Evolutionary conservation across 2,329 filamentous ascomycete genomes (phyloP).

Genomic region (Microdochium trichocladiopsis): DNA sequence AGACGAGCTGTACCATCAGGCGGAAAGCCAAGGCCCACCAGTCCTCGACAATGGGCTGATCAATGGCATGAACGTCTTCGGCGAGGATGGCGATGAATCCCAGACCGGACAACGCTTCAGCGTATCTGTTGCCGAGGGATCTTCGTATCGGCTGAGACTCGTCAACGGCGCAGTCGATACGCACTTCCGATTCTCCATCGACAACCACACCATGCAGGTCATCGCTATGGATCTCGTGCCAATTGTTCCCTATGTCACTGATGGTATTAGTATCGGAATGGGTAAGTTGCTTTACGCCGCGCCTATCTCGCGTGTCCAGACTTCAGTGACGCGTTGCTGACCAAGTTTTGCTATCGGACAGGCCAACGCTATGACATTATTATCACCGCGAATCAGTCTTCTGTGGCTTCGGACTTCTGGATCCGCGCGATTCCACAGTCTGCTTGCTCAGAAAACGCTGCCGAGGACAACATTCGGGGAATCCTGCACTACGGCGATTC

Average conservation of each 20-base stretch:
- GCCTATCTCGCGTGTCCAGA: background rate
- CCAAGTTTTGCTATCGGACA: background rate
- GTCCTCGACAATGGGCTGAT: conserved; percentile 33
- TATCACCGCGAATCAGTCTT: conserved; percentile 29
- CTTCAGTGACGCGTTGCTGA: background rate
- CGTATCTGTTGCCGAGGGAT: conserved; percentile 30
- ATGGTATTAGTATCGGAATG: conserved; percentile 26
- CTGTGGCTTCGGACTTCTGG: conserved; percentile 33
- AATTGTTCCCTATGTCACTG: conserved; percentile 44
- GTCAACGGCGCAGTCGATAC: conserved; percentile 38
- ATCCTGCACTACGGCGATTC: conserved; percentile 35
- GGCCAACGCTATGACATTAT: conserved; percentile 39
- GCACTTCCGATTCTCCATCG: conserved; percentile 42
- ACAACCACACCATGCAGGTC: conserved; percentile 49
- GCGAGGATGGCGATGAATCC: conserved; percentile 18
- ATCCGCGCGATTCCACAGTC: conserved; percentile 35
- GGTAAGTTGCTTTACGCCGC: conserved; percentile 7
- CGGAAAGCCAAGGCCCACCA: conserved; percentile 22
- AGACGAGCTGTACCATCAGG: conserved; percentile 24
- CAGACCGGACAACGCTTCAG: conserved; percentile 15
- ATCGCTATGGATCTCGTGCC: conserved; percentile 53
- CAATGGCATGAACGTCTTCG: conserved; percentile 24
- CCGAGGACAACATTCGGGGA: conserved; percentile 35
- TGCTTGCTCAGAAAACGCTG: conserved; percentile 31
- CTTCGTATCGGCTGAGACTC: conserved; percentile 37